Conservation (phyloP, 2,329 filamentous ascomycete species). For the Hyphodiscus sp. region DNA sequence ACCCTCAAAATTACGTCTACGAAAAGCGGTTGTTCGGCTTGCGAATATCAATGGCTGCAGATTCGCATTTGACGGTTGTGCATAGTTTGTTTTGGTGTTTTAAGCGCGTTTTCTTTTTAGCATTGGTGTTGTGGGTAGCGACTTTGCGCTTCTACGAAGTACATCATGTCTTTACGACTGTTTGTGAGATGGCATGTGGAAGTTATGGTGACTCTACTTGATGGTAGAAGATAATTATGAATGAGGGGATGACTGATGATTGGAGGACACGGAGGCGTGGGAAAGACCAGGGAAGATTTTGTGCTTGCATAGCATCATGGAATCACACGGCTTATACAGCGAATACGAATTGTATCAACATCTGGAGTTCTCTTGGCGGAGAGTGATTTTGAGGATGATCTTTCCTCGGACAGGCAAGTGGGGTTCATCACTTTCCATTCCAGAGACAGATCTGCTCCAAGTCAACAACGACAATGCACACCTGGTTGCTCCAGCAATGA, state of each 20-base stretch:
- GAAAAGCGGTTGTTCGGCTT: conserved; percentile 8
- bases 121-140: conserved; percentile 29
- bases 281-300: not conserved
- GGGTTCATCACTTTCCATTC: not conserved
- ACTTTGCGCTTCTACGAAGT: conserved; percentile 19
- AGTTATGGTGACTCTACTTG: not conserved
- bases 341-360: not conserved
- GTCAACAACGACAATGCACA: not conserved
- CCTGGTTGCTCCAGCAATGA: not conserved
- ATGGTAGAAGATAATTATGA: conserved; percentile 9
- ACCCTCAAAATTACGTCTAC: conserved; percentile 1
- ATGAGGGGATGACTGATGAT: conserved; percentile 16
- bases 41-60: conserved; percentile 1
- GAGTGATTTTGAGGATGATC: not conserved
- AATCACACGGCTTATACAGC: not conserved
- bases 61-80: conserved; percentile 13
- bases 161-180: conserved; percentile 9
- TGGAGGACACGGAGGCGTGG: not conserved
- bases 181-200: conserved; percentile 2
- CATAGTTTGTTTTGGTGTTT: conserved; percentile 22
- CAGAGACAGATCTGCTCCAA: not conserved
- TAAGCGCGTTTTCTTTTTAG: conserved; percentile 25
- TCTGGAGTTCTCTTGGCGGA: not conserved
- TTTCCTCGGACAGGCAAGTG: not conserved
- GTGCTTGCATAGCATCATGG: not conserved